Evolutionary conservation across 2,329 filamentous ascomycete genomes (phyloP).

Genomic region (Fusarium scirpi): DNA sequence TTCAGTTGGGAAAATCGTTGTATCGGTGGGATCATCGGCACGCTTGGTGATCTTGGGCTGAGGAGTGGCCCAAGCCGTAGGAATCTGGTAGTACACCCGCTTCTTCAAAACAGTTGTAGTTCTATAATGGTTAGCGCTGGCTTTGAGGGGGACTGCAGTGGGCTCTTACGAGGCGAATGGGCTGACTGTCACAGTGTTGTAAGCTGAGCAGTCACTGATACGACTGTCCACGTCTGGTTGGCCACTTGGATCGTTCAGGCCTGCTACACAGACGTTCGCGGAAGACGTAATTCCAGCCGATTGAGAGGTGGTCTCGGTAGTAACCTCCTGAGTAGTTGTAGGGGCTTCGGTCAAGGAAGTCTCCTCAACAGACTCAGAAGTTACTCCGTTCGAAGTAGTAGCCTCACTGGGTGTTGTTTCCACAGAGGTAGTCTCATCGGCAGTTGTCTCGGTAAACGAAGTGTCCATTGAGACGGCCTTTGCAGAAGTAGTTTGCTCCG

Average conservation of each 20-base stretch:
- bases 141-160: rapidly evolving
- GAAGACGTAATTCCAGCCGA: neutral
- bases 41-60: neutral
- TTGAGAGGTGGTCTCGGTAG: neutral
- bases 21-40: constrained; percentile 6
- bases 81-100: constrained; percentile 12
- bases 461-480: too few relatives aligned
- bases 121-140: neutral
- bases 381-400: neutral
- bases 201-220: constrained; percentile 7
- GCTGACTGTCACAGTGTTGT: constrained; percentile 31
- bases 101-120: neutral
- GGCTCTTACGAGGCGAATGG: constrained; percentile 16
- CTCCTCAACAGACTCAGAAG: neutral
- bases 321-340: neutral
- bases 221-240: constrained; percentile 13
- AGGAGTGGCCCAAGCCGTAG: constrained; percentile 10
- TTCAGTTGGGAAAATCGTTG: constrained; percentile 27
- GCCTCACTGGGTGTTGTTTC: neutral
- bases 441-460: neutral
- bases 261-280: neutral
- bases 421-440: neutral
- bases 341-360: neutral
- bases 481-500: too few relatives aligned
- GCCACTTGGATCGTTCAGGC: neutral